phyloP scores from a whole-genome alignment of 2,329 filamentous ascomycete species.

The Leptoxyphium fumago region DNA sequence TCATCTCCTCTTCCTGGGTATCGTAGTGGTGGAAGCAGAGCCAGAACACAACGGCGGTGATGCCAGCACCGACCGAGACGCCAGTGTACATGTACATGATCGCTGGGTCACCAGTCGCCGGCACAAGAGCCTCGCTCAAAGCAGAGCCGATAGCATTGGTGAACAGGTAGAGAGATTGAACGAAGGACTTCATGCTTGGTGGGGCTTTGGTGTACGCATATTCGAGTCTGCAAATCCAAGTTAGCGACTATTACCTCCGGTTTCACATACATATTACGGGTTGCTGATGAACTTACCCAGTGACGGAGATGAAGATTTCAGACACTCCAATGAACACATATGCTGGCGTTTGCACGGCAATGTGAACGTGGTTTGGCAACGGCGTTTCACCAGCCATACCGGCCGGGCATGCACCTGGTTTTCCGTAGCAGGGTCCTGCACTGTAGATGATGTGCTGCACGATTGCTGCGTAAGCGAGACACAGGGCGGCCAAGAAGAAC shows the following conservation, averaged over 20 bases:
- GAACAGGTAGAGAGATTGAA: constrained; percentile 44
- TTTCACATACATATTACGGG: too few relatives aligned
- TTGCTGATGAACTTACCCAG: constrained; percentile 10
- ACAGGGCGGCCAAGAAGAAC: constrained; percentile 37
- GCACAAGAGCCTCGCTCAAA: constrained; percentile 46
- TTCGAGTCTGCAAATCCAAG: constrained; percentile 20
- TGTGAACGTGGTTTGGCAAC: constrained; percentile 28
- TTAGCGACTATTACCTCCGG: too few relatives aligned
- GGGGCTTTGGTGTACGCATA: constrained; percentile 34
- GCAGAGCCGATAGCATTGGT: constrained; percentile 45
- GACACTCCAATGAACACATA: constrained; percentile 31
- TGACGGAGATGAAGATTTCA: constrained; percentile 34
- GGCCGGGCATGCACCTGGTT: constrained; percentile 24
- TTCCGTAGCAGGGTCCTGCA: constrained; percentile 37
- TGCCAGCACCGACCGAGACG: constrained; percentile 9
- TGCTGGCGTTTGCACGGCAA: constrained; percentile 30
- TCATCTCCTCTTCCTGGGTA: constrained; percentile 34
- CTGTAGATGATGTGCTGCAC: constrained; percentile 43
- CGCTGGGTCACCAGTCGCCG: constrained; percentile 46
- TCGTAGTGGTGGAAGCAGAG: constrained; percentile 27
- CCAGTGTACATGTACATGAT: constrained; percentile 44
- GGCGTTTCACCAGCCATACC: constrained; percentile 17
- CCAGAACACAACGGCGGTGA: constrained; percentile 15
- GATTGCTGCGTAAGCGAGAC: constrained; percentile 41
- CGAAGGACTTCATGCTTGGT: constrained; percentile 32